Percentiles rank a stretch among this genome's conserved stretches.
These are phyloP conservation scores for Glomus cerebriforme DNA, from an alignment of 192 early-diverging fungal species.

Conservation along the genomic window DNA sequence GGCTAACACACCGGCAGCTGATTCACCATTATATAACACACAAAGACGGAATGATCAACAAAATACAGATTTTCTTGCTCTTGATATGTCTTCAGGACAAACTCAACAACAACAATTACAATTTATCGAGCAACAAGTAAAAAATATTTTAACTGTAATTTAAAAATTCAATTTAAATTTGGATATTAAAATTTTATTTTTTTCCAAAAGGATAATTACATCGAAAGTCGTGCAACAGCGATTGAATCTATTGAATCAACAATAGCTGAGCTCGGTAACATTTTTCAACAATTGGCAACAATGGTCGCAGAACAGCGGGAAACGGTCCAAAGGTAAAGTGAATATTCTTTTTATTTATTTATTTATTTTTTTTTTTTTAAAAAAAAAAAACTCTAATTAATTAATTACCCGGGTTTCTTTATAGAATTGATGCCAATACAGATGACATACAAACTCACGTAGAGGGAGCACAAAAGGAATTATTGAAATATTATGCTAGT, in stretches of 20 bases:
- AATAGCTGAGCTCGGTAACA: conserved; percentile 92
- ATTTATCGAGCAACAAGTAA: conserved; percentile 26
- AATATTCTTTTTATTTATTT: neutral
- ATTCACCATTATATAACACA: conserved; percentile 60
- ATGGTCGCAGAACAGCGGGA: conserved; percentile 90
- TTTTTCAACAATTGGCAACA: conserved; percentile 85
- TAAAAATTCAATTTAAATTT: neutral
- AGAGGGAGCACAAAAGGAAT: conserved; percentile 83
- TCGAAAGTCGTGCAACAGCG: conserved; percentile 86
- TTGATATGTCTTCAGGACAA: conserved; percentile 32
- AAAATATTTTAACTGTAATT: neutral
- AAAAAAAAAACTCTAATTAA: too few species aligned
- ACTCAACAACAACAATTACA: conserved; percentile 30
- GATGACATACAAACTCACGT: conserved; percentile 92
- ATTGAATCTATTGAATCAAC: conserved; percentile 97
- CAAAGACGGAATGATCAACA: conserved; percentile 45
- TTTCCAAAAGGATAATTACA: conserved; percentile 69
- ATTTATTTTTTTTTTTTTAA: neutral
- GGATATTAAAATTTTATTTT: neutral
- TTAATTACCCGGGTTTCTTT: neutral
- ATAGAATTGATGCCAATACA: conserved; percentile 91
- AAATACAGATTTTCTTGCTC: conserved; percentile 34
- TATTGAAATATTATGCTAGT: conserved; percentile 89
- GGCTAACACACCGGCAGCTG: conserved; percentile 42
- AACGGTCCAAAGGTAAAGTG: conserved; percentile 71